These are phyloP conservation scores for Rosa multiflora DNA, from an alignment of 306 rosid genomes.

Conservation along the genomic window DNA sequence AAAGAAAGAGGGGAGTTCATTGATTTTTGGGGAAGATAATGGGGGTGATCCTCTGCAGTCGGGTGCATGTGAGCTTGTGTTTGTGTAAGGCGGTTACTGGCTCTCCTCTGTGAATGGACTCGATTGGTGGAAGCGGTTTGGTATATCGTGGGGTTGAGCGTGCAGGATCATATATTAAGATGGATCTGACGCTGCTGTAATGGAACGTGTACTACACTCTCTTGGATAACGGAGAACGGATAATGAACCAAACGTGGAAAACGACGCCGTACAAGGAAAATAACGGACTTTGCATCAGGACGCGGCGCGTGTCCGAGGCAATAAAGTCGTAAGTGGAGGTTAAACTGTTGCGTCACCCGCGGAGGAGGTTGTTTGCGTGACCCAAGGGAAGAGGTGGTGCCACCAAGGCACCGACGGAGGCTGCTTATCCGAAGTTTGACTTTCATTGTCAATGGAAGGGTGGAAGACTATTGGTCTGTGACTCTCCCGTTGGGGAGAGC, in stretches of 20 bases:
- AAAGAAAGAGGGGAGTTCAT: slow-evolving; percentile 4
- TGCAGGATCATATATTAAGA: neutral
- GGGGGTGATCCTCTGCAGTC: slow-evolving; percentile 3
- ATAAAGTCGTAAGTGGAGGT: neutral
- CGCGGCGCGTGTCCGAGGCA: slow-evolving; percentile 6
- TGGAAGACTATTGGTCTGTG: slow-evolving; percentile 6
- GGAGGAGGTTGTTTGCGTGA: slow-evolving; percentile 12
- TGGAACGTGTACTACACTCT: slow-evolving; percentile 34
- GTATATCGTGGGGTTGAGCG: slow-evolving; percentile 5
- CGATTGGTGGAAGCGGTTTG: neutral
- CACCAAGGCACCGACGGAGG: slow-evolving; percentile 6
- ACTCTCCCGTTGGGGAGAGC: neutral
- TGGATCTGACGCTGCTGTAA: slow-evolving; percentile 35
- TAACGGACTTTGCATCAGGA: too few relatives aligned
- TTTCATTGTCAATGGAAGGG: neutral
- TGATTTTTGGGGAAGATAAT: slow-evolving; percentile 12
- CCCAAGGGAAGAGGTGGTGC: neutral
- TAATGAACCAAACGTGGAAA: neutral
- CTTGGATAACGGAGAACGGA: neutral
- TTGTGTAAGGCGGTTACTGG: neutral
- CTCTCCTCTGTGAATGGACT: neutral
- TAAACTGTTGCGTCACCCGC: slow-evolving; percentile 1
- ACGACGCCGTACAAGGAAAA: slow-evolving; percentile 15
- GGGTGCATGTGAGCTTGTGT: slow-evolving; percentile 18
- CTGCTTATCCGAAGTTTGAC: neutral